These are phyloP conservation scores for Coffea humblotiana DNA, from an alignment of 305 asterid species.

Conservation along the genomic window DNA sequence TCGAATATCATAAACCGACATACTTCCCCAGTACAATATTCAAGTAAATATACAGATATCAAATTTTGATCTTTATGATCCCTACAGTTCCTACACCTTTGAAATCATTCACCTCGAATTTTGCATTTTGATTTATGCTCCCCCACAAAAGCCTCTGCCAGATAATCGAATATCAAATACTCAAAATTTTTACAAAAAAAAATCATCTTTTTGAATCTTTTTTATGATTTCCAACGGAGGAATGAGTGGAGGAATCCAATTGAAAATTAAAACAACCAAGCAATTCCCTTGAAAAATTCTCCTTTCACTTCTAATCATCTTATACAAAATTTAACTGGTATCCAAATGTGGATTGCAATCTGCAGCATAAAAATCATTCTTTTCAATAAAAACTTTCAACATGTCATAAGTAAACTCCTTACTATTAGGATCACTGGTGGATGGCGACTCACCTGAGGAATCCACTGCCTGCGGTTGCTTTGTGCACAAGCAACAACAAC, in stretches of 20 bases:
- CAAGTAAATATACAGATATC: not conserved
- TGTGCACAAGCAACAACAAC: slow-evolving; percentile 49
- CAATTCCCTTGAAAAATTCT: not conserved
- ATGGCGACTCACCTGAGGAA: slow-evolving; percentile 72
- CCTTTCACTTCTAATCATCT: not conserved
- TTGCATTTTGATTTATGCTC: not conserved
- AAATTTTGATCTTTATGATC: slow-evolving; percentile 3
- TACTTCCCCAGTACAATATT: not conserved
- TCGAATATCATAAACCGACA: too few species aligned
- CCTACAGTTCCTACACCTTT: not conserved
- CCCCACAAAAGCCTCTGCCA: not conserved
- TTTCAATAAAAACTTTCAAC: slow-evolving; percentile 71
- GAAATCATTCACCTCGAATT: not conserved
- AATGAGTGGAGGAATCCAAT: not conserved
- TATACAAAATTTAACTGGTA: slow-evolving; percentile 8
- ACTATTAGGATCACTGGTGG: slow-evolving; percentile 82
- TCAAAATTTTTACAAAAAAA: not conserved
- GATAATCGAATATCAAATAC: not conserved
- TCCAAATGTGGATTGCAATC: slow-evolving; percentile 83
- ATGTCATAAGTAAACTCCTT: slow-evolving; percentile 52
- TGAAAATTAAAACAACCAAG: not conserved
- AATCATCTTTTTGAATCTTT: not conserved
- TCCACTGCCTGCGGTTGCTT: slow-evolving; percentile 47
- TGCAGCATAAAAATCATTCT: slow-evolving; percentile 67
- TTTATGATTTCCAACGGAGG: not conserved